Percentiles rank a stretch among this genome's conserved stretches.
Evolutionary conservation across 2,329 filamentous ascomycete species (phyloP).

Genomic region (Pseudonectria buxi): DNA sequence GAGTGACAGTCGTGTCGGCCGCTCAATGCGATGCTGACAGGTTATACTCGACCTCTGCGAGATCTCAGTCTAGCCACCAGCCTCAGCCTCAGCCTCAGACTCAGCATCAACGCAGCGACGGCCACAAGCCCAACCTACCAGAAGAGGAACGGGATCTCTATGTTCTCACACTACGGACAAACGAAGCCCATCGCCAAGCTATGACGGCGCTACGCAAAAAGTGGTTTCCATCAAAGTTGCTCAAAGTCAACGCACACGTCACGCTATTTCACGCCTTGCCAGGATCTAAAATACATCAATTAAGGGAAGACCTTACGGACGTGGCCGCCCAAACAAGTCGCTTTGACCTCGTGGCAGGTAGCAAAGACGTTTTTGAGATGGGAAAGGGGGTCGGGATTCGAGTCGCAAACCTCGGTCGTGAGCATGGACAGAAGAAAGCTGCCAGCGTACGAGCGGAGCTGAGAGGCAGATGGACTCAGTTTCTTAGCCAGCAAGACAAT

Average conservation of each 20-base stretch:
- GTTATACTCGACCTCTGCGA: too few species aligned
- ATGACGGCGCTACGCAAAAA: slow-evolving; percentile 8
- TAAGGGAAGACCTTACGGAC: slow-evolving; percentile 4
- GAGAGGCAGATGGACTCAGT: slow-evolving; percentile 7
- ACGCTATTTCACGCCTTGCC: slow-evolving; percentile 14
- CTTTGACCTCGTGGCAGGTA: slow-evolving; percentile 2
- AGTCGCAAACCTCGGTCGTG: neutral
- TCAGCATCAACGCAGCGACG: neutral
- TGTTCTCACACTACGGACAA: slow-evolving; percentile 9
- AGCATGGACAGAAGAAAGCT: slow-evolving; percentile 2
- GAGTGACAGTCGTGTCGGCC: too few species aligned
- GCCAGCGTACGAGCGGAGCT: slow-evolving; percentile 5
- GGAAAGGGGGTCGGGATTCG: slow-evolving; percentile 11
- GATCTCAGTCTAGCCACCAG: too few species aligned
- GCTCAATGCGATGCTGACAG: too few species aligned
- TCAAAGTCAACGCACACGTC: slow-evolving; percentile 12
- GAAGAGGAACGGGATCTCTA: slow-evolving; percentile 5
- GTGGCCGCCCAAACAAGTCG: neutral
- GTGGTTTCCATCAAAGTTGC: slow-evolving; percentile 9
- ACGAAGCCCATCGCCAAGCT: slow-evolving; percentile 4
- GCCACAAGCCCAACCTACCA: neutral
- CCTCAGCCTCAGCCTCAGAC: too few species aligned
- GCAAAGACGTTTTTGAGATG: slow-evolving; percentile 8
- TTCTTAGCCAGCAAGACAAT: slow-evolving; percentile 9
- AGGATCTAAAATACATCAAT: slow-evolving; percentile 5